These are phyloP conservation scores for Talaromyces sp. DNA, from an alignment of 2,329 filamentous ascomycete species.

Conservation along the genomic window DNA sequence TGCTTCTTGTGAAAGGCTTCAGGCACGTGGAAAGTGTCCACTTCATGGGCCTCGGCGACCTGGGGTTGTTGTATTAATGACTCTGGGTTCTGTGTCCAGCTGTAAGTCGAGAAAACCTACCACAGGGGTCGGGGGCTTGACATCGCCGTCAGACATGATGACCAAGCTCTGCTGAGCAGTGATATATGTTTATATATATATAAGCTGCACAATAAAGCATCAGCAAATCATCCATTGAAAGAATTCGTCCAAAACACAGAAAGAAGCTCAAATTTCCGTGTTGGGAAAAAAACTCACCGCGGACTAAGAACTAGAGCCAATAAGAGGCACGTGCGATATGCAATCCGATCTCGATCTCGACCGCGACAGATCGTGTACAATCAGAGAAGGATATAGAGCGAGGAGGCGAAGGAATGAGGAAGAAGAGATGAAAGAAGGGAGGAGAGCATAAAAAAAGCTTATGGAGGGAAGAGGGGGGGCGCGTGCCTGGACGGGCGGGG, in stretches of 20 bases:
- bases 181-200: not conserved
- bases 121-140: conserved; percentile 11
- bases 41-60: conserved; percentile 44
- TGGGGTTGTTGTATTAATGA: conserved; percentile 15
- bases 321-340: not conserved
- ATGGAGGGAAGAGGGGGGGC: not conserved
- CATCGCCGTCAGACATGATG: conserved; percentile 22
- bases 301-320: not conserved
- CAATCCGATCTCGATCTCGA: not conserved
- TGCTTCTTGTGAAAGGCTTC: conserved; percentile 56
- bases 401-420: not conserved
- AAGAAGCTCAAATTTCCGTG: not conserved
- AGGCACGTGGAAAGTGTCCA: conserved; percentile 52
- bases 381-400: not conserved
- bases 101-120: not conserved
- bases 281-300: not conserved
- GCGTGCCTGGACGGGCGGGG: not conserved
- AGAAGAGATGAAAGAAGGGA: not conserved
- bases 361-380: not conserved
- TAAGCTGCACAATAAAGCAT: not conserved
- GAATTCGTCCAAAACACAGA: not conserved
- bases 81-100: not conserved
- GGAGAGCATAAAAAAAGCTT: not conserved
- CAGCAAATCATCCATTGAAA: not conserved
- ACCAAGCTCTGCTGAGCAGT: not conserved